phyloP scores from a whole-genome alignment of 306 rosid species.

The Crataegus laevigata region DNA sequence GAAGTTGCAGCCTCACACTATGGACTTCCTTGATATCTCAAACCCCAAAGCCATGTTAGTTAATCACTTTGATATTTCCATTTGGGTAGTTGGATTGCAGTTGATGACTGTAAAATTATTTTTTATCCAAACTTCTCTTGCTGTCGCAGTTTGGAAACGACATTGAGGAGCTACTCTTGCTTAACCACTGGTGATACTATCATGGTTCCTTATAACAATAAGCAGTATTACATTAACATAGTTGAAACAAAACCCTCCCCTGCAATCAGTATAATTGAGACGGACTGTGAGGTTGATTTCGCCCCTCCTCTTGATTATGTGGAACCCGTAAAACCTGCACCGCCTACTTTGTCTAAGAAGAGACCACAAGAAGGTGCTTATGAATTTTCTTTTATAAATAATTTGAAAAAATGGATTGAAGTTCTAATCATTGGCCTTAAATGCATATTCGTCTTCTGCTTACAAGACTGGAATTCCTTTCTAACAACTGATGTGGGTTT shows the following conservation, averaged over 20 bases:
- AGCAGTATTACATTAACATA: slow-evolving; percentile 41
- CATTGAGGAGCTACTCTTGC: slow-evolving; percentile 52
- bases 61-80: neutral
- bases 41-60: slow-evolving; percentile 53
- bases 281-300: slow-evolving; percentile 50
- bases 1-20: slow-evolving; percentile 59
- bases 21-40: slow-evolving; percentile 44
- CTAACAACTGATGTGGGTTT: neutral
- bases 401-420: neutral
- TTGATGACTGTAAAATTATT: neutral
- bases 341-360: slow-evolving; percentile 15
- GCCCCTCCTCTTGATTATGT: slow-evolving; percentile 43
- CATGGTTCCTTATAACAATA: slow-evolving; percentile 47
- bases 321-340: slow-evolving; percentile 35
- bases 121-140: neutral
- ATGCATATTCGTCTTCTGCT: neutral
- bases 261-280: slow-evolving; percentile 41
- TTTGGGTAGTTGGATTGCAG: neutral
- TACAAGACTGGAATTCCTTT: neutral
- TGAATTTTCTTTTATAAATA: neutral
- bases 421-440: neutral
- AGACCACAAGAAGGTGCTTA: slow-evolving; percentile 24
- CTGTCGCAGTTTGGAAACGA: slow-evolving; percentile 40
- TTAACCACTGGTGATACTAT: slow-evolving; percentile 52
- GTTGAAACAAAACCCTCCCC: slow-evolving; percentile 47